Evolutionary conservation across 1,139 yeast species (phyloP), one percentile per base, ranked within the genome.

Genomic region (Diutina mesorugosa): DNA sequence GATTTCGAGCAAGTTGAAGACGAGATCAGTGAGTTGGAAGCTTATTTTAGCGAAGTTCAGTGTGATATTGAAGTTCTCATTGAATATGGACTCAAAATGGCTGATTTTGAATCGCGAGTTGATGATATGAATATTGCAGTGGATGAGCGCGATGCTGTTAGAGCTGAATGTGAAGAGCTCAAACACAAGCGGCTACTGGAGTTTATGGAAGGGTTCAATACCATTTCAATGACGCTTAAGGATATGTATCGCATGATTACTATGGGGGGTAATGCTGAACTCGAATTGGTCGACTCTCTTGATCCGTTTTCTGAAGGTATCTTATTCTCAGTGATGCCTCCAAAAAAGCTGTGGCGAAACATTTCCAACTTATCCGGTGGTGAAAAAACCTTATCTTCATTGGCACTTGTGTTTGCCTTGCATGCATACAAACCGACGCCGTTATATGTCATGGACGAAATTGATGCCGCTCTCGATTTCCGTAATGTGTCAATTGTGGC

Each of bases 241-340:
- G 97, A 90, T 65, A 91, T 95, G 98, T 95, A 95, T 66, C 96
- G 91, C 66, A 89, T 93, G 95, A 93, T 95, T 59, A 95, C 99
- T 0, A 90, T 93, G 95, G 99, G 99, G 16, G 99, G 99, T 48
- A 95, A 91, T 73, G 99, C 99, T 0, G 99, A 95, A 68, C 77
- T 95, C 52, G 99, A 95, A 67, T 78, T 93, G 56, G 98, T 91
- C 26, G 99, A 95, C 67, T 86, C 96, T 62, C 79, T 93, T 65
- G 99, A 95, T 69, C 99, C 99, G n/a, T 95, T 95, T 66, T 84
- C 97, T 0, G 99, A 95, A 70, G 99, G 99, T 45, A 91, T 95
- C 54, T 73, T 90, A 54, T 95, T 95, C 69, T 88, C 97, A 69
- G 99, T 95, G 7, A 95, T 95, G 99, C 99, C 99, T 1, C 99